Evolutionary conservation across 257 asterid species (phyloP).

Genomic region (Marsdenia floribunda): DNA sequence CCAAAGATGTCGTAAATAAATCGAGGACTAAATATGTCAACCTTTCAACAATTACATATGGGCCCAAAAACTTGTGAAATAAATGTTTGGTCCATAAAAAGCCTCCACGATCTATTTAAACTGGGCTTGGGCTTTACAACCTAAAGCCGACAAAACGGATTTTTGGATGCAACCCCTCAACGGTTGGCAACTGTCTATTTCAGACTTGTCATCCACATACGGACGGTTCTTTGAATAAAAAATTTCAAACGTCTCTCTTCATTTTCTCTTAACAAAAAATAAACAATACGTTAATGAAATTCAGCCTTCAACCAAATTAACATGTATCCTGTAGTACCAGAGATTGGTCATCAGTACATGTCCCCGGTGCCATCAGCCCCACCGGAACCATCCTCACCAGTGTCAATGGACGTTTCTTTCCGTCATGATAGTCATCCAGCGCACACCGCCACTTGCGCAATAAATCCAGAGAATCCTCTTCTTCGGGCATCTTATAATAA

Average conservation of each 20-base stretch:
- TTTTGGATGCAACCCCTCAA: not conserved
- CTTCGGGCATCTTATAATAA: conserved; percentile 2
- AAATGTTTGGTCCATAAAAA: too few species aligned
- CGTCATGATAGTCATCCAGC: not conserved
- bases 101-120: too few species aligned
- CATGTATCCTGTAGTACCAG: not conserved
- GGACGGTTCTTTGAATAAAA: not conserved
- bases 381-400: not conserved
- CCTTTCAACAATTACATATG: too few species aligned
- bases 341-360: not conserved
- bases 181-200: not conserved
- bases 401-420: not conserved
- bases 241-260: not conserved
- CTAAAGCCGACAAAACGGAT: not conserved
- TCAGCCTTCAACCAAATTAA: conserved; percentile 4
- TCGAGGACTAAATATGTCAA: too few species aligned
- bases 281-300: too few species aligned
- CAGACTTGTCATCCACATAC: not conserved
- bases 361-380: conserved; percentile 8
- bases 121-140: not conserved
- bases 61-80: too few species aligned
- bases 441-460: not conserved
- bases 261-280: not conserved
- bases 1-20: too few species aligned
- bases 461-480: conserved; percentile 4